Percentiles rank a stretch among this genome's conserved stretches.
phyloP scores from a whole-genome alignment of 2,329 filamentous ascomycete genomes.

The Alternaria postmessia region DNA sequence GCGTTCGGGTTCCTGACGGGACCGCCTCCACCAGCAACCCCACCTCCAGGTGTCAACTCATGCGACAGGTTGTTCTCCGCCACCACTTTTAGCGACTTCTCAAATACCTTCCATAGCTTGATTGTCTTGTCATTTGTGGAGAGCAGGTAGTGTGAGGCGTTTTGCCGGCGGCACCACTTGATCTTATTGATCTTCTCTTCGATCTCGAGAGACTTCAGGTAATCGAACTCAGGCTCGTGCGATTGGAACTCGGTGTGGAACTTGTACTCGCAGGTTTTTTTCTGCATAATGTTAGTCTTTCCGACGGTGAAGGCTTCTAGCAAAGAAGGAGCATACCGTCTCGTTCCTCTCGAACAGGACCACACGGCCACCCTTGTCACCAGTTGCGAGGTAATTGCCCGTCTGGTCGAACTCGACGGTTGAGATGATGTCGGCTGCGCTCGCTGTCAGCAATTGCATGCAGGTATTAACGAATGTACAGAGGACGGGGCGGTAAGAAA shows the following conservation, averaged over 20 bases:
- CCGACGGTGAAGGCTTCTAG: neutral
- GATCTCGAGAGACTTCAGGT: slow-evolving; percentile 98
- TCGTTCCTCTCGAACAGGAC: slow-evolving; percentile 93
- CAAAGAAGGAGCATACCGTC: slow-evolving; percentile 69
- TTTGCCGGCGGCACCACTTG: slow-evolving; percentile 98
- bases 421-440: slow-evolving; percentile 84
- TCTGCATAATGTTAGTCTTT: slow-evolving; percentile 62
- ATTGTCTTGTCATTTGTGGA: slow-evolving; percentile 99
- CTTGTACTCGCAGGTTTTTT: slow-evolving; percentile 99
- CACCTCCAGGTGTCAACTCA: slow-evolving; percentile 82
- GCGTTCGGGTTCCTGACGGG: slow-evolving; percentile 75
- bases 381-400: slow-evolving; percentile 88
- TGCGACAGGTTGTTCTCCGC: slow-evolving; percentile 98
- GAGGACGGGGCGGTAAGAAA: slow-evolving; percentile 3
- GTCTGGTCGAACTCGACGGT: slow-evolving; percentile 92
- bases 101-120: slow-evolving; percentile 99
- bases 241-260: slow-evolving; percentile 99
- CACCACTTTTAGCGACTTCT: slow-evolving; percentile 98
- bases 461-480: slow-evolving; percentile 15
- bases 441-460: slow-evolving; percentile 23
- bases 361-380: slow-evolving; percentile 85
- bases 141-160: slow-evolving; percentile 96
- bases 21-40: slow-evolving; percentile 76
- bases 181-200: slow-evolving; percentile 99
- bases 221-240: slow-evolving; percentile 99